Conservation (phyloP, 345 rosid genomes). For the Rubroshorea leprosula region DNA sequence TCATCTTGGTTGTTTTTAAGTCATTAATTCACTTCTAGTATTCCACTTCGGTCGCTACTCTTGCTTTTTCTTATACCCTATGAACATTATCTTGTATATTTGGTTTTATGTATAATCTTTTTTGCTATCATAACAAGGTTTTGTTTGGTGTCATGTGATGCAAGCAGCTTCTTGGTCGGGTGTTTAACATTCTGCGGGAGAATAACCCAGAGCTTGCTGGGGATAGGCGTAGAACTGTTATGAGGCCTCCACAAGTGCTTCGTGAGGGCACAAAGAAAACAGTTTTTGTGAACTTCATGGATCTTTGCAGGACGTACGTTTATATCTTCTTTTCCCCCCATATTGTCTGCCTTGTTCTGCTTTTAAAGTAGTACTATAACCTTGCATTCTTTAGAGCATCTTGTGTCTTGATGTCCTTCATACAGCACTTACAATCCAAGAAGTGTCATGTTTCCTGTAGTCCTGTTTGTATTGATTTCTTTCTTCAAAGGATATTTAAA, state of each 20-base stretch:
- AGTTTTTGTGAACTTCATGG: conserved; percentile 89
- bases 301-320: conserved; percentile 84
- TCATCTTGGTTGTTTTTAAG: too few species aligned
- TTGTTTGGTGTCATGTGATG: conserved; percentile 8
- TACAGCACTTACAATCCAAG: too few species aligned
- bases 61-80: too few species aligned
- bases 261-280: conserved; percentile 99
- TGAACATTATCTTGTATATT: neutral
- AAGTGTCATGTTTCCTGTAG: too few species aligned
- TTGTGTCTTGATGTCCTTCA: too few species aligned
- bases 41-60: too few species aligned
- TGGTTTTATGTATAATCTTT: neutral
- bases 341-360: neutral
- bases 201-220: conserved; percentile 96
- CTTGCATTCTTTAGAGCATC: too few species aligned
- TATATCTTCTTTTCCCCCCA: neutral
- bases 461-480: too few species aligned
- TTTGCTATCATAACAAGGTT: neutral
- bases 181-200: conserved; percentile 80
- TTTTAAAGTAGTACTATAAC: too few species aligned
- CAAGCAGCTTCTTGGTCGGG: conserved; percentile 82
- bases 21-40: too few species aligned
- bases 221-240: conserved; percentile 93
- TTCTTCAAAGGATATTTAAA: too few species aligned
- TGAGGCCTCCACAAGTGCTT: conserved; percentile 97